phyloP scores from a whole-genome alignment of 345 rosid species.

The rapeseed (Brassica napus) region DNA sequence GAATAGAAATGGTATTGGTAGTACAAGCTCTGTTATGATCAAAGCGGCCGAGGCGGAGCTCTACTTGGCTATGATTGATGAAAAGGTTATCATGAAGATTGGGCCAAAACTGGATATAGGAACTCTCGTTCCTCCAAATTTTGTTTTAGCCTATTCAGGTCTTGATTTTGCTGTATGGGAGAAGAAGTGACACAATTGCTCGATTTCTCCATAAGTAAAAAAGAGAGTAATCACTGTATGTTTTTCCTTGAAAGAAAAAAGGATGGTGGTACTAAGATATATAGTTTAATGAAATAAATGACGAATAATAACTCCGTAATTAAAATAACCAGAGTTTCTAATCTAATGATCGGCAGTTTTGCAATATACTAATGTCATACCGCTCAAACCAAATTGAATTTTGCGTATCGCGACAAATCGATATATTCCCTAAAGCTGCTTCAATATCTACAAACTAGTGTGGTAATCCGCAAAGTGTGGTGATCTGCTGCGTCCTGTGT shows the following conservation, averaged over 20 bases:
- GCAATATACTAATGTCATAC: neutral
- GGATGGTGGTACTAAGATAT: neutral
- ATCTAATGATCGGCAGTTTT: neutral
- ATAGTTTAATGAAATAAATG: neutral
- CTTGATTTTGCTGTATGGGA: conserved; percentile 48
- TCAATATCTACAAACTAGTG: neutral
- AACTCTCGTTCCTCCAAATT: conserved; percentile 60
- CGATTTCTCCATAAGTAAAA: neutral
- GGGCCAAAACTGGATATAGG: conserved; percentile 65
- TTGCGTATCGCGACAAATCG: neutral
- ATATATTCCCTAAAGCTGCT: neutral
- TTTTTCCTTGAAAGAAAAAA: neutral
- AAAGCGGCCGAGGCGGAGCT: conserved; percentile 8
- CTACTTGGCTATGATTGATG: conserved; percentile 44
- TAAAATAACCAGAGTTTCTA: neutral
- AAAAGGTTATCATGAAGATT: conserved; percentile 68
- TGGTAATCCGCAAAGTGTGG: too few relatives aligned
- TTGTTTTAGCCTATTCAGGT: conserved; percentile 59
- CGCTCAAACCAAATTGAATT: neutral
- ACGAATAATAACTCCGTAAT: neutral
- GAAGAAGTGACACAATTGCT: conserved; percentile 30
- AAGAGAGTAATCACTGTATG: neutral
- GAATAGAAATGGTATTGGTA: conserved; percentile 46
- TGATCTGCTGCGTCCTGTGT: too few relatives aligned
- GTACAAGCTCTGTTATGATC: conserved; percentile 46